phyloP scores from a whole-genome alignment of 176 grass and related monocot species.

The Oryza glumipatula region DNA sequence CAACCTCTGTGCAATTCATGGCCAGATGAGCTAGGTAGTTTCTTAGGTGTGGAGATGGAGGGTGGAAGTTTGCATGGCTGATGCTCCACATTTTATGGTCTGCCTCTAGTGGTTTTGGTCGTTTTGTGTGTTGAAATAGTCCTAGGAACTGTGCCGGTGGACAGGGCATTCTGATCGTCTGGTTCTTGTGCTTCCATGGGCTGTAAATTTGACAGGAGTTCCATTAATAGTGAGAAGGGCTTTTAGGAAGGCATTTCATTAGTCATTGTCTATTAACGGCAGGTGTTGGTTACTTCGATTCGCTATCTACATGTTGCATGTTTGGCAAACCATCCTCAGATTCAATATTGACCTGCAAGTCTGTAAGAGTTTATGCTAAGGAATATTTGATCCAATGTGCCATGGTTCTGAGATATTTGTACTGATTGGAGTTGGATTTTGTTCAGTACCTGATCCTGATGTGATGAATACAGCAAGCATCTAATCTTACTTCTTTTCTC shows the following conservation, averaged over 20 bases:
- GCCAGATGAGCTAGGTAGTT: not conserved
- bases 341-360: not conserved
- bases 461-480: not conserved
- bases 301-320: not conserved
- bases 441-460: too few relatives aligned
- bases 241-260: not conserved
- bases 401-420: not conserved
- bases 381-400: not conserved
- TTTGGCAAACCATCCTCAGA: not conserved
- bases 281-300: not conserved
- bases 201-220: conserved; percentile 16
- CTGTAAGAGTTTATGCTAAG: not conserved
- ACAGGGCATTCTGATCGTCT: not conserved
- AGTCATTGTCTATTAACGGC: not conserved
- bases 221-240: conserved; percentile 34
- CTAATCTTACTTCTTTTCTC: not conserved
- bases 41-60: not conserved
- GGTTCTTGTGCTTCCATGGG: conserved; percentile 28
- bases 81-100: conserved; percentile 30
- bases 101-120: not conserved
- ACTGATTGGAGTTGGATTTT: not conserved
- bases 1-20: conserved; percentile 16
- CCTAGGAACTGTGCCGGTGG: not conserved
- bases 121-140: conserved; percentile 15
- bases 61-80: not conserved